A percentile compares a stretch with the other conserved stretches of the same genome.
Evolutionary conservation across 2,329 filamentous ascomycete genomes (phyloP).

Genomic region (Metarhizium robertsii): DNA sequence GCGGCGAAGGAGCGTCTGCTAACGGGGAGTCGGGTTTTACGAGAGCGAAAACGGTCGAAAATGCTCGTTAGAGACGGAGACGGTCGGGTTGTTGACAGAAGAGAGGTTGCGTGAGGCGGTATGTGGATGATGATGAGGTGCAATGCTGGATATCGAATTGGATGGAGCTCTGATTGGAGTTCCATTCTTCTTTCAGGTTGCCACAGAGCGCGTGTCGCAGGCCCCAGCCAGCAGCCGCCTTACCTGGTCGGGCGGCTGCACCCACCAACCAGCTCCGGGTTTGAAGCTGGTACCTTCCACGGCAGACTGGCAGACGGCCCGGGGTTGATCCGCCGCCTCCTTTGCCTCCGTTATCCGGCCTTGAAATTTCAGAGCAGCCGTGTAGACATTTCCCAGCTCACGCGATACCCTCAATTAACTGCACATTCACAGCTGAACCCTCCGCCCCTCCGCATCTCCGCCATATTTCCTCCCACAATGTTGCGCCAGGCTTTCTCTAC

Average conservation of each 20-base stretch:
- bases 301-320: conserved; percentile 11
- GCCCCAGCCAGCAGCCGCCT: background rate
- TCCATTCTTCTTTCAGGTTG: conserved; percentile 18
- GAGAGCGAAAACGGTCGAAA: background rate
- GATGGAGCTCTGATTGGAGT: conserved; percentile 1
- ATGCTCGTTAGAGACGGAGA: background rate
- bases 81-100: background rate
- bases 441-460: conserved; percentile 7
- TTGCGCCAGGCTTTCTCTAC: conserved; percentile 34
- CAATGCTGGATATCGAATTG: background rate
- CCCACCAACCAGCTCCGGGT: too few species aligned
- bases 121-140: background rate
- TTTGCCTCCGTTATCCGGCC: conserved; percentile 6
- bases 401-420: conserved; percentile 1
- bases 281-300: conserved; percentile 3
- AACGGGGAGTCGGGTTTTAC: background rate
- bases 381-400: background rate
- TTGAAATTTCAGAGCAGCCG: conserved; percentile 20
- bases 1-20: background rate
- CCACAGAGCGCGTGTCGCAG: conserved; percentile 19
- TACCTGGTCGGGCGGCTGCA: background rate
- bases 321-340: conserved; percentile 18
- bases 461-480: conserved; percentile 23
- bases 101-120: background rate
- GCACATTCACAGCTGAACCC: conserved; percentile 7